These are phyloP conservation scores for Chaetomium strumarium DNA, from an alignment of 2,329 filamentous ascomycete genomes.

Conservation along the genomic window DNA sequence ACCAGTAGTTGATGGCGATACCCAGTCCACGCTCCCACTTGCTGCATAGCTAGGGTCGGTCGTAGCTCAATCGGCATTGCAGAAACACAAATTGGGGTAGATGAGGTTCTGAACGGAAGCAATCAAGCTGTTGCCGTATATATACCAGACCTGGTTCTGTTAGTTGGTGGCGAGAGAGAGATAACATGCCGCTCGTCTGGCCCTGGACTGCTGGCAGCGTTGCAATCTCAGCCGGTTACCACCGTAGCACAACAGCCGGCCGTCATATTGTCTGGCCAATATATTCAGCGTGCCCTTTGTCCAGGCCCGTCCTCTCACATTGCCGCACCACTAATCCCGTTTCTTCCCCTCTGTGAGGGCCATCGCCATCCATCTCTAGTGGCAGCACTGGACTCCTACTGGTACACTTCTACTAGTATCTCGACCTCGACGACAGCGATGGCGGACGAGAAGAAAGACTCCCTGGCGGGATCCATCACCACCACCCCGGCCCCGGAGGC, in stretches of 20 bases:
- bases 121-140: not conserved
- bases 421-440: not conserved
- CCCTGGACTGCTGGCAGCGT: not conserved
- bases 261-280: not conserved
- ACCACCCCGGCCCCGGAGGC: not conserved
- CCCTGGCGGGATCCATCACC: not conserved
- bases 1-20: no score
- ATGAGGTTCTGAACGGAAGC: not conserved
- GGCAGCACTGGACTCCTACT: not conserved
- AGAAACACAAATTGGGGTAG: not conserved
- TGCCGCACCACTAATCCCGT: not conserved
- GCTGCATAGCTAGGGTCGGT: not conserved
- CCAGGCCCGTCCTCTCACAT: not conserved
- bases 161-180: not conserved
- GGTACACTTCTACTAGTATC: not conserved
- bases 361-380: not conserved
- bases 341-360: not conserved
- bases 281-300: not conserved
- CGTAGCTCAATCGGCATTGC: not conserved
- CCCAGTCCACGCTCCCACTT: not conserved
- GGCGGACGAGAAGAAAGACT: slow-evolving; percentile 2
- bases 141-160: not conserved
- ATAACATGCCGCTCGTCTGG: not conserved
- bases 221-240: not conserved
- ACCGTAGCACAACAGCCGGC: not conserved